phyloP scores from a whole-genome alignment of 2,329 filamentous ascomycete genomes.

The Venturiaceae sp. region DNA sequence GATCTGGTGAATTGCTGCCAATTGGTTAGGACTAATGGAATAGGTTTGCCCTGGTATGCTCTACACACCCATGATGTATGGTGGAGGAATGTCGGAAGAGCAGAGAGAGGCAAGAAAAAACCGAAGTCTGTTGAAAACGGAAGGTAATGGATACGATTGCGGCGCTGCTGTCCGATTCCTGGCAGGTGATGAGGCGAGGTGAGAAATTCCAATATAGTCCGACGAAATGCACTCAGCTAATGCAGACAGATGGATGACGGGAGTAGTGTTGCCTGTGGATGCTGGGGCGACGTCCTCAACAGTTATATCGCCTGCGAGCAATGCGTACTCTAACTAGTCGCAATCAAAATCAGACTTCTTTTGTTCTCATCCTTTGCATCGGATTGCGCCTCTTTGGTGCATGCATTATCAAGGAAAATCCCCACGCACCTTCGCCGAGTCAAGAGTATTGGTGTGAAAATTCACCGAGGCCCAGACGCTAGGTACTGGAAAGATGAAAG shows the following conservation, averaged over 20 bases:
- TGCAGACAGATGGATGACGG: slow-evolving; percentile 9
- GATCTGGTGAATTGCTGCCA: background rate
- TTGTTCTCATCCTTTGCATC: too few species aligned
- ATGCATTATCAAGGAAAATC: too few species aligned
- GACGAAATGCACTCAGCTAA: background rate
- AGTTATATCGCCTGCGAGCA: background rate
- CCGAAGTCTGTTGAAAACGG: slow-evolving; percentile 40
- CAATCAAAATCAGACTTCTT: too few species aligned
- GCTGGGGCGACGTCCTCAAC: slow-evolving; percentile 16
- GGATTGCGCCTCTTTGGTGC: too few species aligned
- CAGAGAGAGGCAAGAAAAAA: slow-evolving; percentile 38
- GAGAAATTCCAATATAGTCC: slow-evolving; percentile 35
- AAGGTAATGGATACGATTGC: slow-evolving; percentile 46
- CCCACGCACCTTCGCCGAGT: too few species aligned
- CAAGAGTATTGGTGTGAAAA: too few species aligned
- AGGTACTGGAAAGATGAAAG: too few species aligned
- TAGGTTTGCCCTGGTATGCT: slow-evolving; percentile 42
- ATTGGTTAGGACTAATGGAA: background rate
- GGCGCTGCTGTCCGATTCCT: slow-evolving; percentile 42
- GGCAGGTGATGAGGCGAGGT: slow-evolving; percentile 41
- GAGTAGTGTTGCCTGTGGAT: slow-evolving; percentile 19
- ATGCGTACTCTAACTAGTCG: background rate
- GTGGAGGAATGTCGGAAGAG: slow-evolving; percentile 39
- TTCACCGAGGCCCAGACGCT: too few species aligned
- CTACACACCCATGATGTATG: slow-evolving; percentile 48